Evolutionary conservation across 169 alveolate genomes (phyloP).

Genomic region (Plasmodium malariae): DNA sequence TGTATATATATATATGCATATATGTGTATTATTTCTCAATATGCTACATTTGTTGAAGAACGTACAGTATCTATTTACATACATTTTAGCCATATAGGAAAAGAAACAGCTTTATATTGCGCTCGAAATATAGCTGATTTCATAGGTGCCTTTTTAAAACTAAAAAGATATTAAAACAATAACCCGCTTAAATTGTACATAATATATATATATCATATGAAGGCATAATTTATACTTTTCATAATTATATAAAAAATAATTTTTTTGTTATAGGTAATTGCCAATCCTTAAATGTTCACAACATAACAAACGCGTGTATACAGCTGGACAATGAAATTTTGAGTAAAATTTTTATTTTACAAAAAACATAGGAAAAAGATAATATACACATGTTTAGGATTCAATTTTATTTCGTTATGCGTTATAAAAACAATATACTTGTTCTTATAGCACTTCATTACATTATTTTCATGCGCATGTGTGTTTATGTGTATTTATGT

Average conservation of each 20-base stretch:
- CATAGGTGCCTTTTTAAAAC: slow-evolving; percentile 29
- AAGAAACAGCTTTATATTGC: slow-evolving; percentile 73
- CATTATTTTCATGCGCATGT: too few species aligned
- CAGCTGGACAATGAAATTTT: slow-evolving; percentile 70
- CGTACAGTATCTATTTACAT: neutral
- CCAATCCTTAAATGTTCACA: slow-evolving; percentile 30
- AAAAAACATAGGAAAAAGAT: neutral
- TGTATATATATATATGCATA: neutral
- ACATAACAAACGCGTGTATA: slow-evolving; percentile 60
- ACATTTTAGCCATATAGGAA: slow-evolving; percentile 58
- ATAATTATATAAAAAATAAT: neutral
- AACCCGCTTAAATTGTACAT: neutral
- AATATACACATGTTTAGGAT: neutral
- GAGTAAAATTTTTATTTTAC: slow-evolving; percentile 13
- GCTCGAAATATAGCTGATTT: slow-evolving; percentile 71
- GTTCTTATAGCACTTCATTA: too few species aligned
- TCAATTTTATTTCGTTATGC: neutral
- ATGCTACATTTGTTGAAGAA: neutral
- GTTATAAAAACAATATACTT: neutral
- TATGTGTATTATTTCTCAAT: neutral
- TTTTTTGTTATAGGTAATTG: slow-evolving; percentile 35
- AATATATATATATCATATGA: neutral
- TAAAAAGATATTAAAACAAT: neutral
- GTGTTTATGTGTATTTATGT: neutral
- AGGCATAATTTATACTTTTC: neutral